These are phyloP conservation scores for Quercus bicolor DNA, from an alignment of 306 rosid genomes.

Conservation along the genomic window DNA sequence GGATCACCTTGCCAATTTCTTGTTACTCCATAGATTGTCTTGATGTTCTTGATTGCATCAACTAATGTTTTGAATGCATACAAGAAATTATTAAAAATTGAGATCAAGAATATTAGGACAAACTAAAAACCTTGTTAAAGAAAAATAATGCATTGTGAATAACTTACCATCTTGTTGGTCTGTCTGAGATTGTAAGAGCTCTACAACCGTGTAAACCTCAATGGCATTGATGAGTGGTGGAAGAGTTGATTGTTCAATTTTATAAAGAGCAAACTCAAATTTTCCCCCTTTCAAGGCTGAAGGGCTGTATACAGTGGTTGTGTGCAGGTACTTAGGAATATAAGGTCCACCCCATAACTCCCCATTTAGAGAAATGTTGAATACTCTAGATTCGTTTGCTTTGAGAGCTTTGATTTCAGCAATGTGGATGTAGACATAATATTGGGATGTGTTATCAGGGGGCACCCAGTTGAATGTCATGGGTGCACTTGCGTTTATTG, in stretches of 20 bases:
- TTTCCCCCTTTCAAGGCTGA: not conserved
- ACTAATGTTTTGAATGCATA: slow-evolving; percentile 22
- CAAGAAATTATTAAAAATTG: no score
- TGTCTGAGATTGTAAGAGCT: no score
- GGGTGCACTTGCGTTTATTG: slow-evolving; percentile 8
- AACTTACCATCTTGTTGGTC: no score
- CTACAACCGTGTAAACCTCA: no score
- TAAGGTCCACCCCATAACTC: not conserved
- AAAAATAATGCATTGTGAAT: no score
- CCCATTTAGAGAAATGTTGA: slow-evolving; percentile 18
- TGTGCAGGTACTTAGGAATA: not conserved
- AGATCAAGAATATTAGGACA: no score
- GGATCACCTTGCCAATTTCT: slow-evolving; percentile 68
- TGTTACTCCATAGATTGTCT: slow-evolving; percentile 34
- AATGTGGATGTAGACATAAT: slow-evolving; percentile 28
- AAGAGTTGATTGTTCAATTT: slow-evolving; percentile 25
- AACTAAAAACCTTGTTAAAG: no score
- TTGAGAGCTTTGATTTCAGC: slow-evolving; percentile 19
- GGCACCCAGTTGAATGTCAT: slow-evolving; percentile 9
- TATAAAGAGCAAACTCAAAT: slow-evolving; percentile 4
- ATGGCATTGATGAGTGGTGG: slow-evolving; percentile 39
- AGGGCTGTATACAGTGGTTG: not conserved
- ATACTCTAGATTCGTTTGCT: slow-evolving; percentile 23
- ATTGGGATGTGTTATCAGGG: not conserved
- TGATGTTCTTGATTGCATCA: slow-evolving; percentile 46